Percentiles rank a stretch among this genome's conserved stretches.
These are phyloP conservation scores for Lichtheimia hyalospora DNA, from an alignment of 371 early-diverging fungal genomes.

Conservation along the genomic window DNA sequence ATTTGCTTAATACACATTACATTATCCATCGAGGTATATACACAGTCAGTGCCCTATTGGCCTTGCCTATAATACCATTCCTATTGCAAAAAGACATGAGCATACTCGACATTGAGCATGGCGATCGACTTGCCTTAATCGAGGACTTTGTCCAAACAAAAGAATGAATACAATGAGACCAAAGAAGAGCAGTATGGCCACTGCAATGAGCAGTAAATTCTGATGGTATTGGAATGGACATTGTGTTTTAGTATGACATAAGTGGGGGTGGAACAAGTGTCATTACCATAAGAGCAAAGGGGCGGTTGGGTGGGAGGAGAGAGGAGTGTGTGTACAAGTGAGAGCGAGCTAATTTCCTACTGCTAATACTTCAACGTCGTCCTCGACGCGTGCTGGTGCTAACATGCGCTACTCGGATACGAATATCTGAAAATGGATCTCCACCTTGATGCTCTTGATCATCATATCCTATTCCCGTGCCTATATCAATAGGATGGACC, in stretches of 20 bases:
- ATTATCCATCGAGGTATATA: slow-evolving; percentile 18
- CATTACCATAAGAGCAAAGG: neutral
- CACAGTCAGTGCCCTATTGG: slow-evolving; percentile 24
- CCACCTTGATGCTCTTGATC: neutral
- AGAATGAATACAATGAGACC: slow-evolving; percentile 35
- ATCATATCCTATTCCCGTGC: neutral
- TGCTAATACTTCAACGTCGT: neutral
- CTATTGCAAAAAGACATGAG: slow-evolving; percentile 14
- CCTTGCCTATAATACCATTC: slow-evolving; percentile 35
- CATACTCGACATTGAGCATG: neutral
- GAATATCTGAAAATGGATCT: slow-evolving; percentile 6
- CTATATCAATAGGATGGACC: neutral
- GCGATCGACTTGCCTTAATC: slow-evolving; percentile 23
- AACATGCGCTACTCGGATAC: neutral
- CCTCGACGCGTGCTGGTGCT: neutral
- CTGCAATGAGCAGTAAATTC: slow-evolving; percentile 21
- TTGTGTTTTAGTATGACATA: neutral
- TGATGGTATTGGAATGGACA: slow-evolving; percentile 6
- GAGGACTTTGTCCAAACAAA: slow-evolving; percentile 44
- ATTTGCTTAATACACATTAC: slow-evolving; percentile 17
- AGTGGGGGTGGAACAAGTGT: neutral
- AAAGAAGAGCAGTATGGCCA: slow-evolving; percentile 23
- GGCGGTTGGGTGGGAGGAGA: too few species aligned
- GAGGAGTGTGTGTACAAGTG: neutral
- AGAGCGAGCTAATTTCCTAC: neutral